These are phyloP conservation scores for Rubroboletus satanas DNA, from an alignment of 768 basidiomycete genomes.

Conservation along the genomic window DNA sequence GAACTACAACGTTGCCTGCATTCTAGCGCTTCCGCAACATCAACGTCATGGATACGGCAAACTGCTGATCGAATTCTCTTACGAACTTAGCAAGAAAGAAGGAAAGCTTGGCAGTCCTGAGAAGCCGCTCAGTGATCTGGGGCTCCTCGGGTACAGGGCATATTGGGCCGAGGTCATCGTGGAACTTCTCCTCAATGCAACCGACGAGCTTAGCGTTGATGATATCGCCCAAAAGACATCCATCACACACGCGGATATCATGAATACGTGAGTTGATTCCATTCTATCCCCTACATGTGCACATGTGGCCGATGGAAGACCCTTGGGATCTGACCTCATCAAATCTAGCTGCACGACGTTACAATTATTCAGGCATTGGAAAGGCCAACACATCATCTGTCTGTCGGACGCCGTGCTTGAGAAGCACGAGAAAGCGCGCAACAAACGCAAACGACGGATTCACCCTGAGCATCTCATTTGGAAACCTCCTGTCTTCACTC, in stretches of 20 bases:
- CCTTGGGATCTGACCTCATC: slow-evolving; percentile 12
- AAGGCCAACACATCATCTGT: slow-evolving; percentile 90
- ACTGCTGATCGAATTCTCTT: slow-evolving; percentile 95
- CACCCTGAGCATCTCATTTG: slow-evolving; percentile 78
- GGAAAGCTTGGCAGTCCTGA: slow-evolving; percentile 95
- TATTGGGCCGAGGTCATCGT: slow-evolving; percentile 98
- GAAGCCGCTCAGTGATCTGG: slow-evolving; percentile 94
- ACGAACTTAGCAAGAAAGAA: slow-evolving; percentile 95
- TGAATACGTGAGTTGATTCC: slow-evolving; percentile 83
- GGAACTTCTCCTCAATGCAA: slow-evolving; percentile 71
- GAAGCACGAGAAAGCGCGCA: slow-evolving; percentile 79
- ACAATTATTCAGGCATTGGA: slow-evolving; percentile 94
- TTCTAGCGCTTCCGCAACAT: slow-evolving; percentile 96
- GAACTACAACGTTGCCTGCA: slow-evolving; percentile 98
- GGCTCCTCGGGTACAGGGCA: slow-evolving; percentile 86
- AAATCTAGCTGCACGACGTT: slow-evolving; percentile 79
- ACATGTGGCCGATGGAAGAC: background rate
- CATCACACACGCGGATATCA: slow-evolving; percentile 93
- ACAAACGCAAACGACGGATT: slow-evolving; percentile 76
- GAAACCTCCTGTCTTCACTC: slow-evolving; percentile 93
- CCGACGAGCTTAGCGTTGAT: slow-evolving; percentile 84
- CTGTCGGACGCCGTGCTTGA: slow-evolving; percentile 88
- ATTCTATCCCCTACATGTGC: background rate
- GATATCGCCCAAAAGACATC: slow-evolving; percentile 95
- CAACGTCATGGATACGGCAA: slow-evolving; percentile 96